A percentile compares a stretch with the other conserved stretches of the same genome.
Evolutionary conservation across 192 early-diverging fungal genomes (phyloP).

Genomic region (Phlyctochytrium planicorne): DNA sequence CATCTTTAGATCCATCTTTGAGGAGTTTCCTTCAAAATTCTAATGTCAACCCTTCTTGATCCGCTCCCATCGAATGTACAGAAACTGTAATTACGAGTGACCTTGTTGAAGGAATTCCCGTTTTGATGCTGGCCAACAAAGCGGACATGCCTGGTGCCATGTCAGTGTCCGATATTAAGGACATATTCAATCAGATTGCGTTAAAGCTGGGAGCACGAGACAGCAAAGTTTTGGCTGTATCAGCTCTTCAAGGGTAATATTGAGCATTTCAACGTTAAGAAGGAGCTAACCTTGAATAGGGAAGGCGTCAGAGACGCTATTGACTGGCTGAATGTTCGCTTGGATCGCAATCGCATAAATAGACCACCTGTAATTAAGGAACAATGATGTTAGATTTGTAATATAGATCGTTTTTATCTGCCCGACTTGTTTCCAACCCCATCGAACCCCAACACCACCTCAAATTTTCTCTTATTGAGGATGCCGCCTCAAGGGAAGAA

Average conservation of each 20-base stretch:
- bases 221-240: constrained; percentile 79
- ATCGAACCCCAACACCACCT: no score
- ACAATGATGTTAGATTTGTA: no score
- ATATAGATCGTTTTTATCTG: no score
- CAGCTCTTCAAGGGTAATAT: constrained; percentile 77
- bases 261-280: background rate
- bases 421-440: no score
- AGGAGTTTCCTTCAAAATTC: no score
- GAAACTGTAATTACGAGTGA: constrained; percentile 77
- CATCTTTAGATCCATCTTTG: constrained; percentile 3
- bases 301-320: constrained; percentile 82
- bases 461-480: no score
- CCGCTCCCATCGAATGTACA: constrained; percentile 25
- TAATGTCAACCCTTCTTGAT: no score
- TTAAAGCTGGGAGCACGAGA: constrained; percentile 79
- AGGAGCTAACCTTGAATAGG: constrained; percentile 37
- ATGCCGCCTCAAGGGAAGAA: background rate
- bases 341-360: constrained; percentile 79
- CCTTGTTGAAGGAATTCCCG: constrained; percentile 76
- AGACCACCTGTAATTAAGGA: constrained; percentile 64
- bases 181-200: constrained; percentile 88
- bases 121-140: constrained; percentile 94
- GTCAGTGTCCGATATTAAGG: constrained; percentile 80
- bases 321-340: constrained; percentile 84
- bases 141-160: constrained; percentile 75